Evolutionary conservation across 495 filamentous ascomycete genomes (phyloP), one percentile per base, ranked within the genome.

Genomic region (Penicillium canariense): DNA sequence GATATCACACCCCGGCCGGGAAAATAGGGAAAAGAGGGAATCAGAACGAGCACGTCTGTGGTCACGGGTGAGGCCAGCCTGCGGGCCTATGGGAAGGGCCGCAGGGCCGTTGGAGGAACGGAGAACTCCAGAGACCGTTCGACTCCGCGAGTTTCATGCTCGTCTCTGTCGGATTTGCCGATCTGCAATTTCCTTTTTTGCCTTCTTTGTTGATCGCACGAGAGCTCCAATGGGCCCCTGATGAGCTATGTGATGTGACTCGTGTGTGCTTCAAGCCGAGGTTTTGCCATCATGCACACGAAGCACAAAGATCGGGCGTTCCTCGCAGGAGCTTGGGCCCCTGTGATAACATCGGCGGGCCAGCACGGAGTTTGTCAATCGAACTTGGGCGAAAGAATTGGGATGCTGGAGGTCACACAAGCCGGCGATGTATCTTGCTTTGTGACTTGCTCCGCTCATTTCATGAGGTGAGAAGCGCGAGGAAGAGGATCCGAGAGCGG

Each of bases 271-370:
- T 36, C 40, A 39, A 55, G 52, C 43, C 30, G 51, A 50, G 10
- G 14, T 22, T 47, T 49, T 31, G 43, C 42, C 46, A 61, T 58
- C 42, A 50, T 67, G 63, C 55, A 66, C 52, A 42, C 48, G 34
- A 58, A 32, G 60, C 51, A 58, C 56, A 53, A 47, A 45, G 31
- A 50, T 51, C 26, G 50, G 51, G 50, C 38, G 38, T 58, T 54
- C 28, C 42, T 59, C 42, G 38, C 45, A 25, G 61, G 58, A 67
- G 64, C 64, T 67, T 67, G 64, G 64, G 61, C 62, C 64, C 31
- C 35, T 53, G 52, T 55, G 54, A 57, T 63, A 22, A 50, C 56
- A 55, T 43, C 52, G 49, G 52, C 8, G 31, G 55, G 49, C 50
- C 43, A 36, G 43, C 46, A 58, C 44, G 47, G 53, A 32, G 31